These are phyloP conservation scores for Juncus effusus DNA, from an alignment of 176 grass and related monocot genomes.

Conservation along the genomic window DNA sequence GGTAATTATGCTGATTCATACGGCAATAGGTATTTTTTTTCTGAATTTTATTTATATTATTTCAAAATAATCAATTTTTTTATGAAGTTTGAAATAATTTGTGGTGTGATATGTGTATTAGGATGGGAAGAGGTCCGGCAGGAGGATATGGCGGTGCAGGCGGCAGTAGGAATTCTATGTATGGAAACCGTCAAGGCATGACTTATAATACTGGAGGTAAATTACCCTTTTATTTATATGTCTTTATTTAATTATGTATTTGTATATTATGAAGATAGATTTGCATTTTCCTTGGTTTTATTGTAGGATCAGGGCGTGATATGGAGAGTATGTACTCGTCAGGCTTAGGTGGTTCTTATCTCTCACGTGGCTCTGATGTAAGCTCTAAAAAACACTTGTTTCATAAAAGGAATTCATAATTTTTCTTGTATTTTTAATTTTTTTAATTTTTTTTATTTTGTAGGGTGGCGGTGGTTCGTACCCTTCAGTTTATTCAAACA, in stretches of 20 bases:
- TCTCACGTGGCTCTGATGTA: slow-evolving; percentile 20
- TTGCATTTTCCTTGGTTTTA: not conserved
- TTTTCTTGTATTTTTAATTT: slow-evolving; percentile 8
- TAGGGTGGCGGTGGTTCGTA: slow-evolving; percentile 17
- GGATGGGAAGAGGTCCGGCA: slow-evolving; percentile 19
- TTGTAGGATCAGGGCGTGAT: slow-evolving; percentile 25
- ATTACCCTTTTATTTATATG: not conserved
- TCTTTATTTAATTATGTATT: slow-evolving; percentile 4
- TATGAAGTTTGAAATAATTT: not conserved
- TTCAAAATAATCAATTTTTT: no score
- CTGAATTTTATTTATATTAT: no score
- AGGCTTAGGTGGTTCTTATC: slow-evolving; percentile 23
- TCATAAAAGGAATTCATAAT: no score
- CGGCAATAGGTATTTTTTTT: slow-evolving; percentile 15
- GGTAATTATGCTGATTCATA: slow-evolving; percentile 19
- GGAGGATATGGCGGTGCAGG: slow-evolving; percentile 9
- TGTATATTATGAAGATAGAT: not conserved
- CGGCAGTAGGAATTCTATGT: slow-evolving; percentile 4
- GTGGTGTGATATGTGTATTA: slow-evolving; percentile 5
- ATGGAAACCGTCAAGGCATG: slow-evolving; percentile 21
- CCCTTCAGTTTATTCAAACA: slow-evolving; percentile 23
- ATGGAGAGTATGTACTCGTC: slow-evolving; percentile 14
- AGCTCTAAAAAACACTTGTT: not conserved
- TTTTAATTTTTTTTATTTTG: slow-evolving; percentile 2
- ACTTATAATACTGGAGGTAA: slow-evolving; percentile 25